These are phyloP conservation scores for Triticum urartu DNA, from an alignment of 176 grass and related monocot genomes.

Conservation along the genomic window DNA sequence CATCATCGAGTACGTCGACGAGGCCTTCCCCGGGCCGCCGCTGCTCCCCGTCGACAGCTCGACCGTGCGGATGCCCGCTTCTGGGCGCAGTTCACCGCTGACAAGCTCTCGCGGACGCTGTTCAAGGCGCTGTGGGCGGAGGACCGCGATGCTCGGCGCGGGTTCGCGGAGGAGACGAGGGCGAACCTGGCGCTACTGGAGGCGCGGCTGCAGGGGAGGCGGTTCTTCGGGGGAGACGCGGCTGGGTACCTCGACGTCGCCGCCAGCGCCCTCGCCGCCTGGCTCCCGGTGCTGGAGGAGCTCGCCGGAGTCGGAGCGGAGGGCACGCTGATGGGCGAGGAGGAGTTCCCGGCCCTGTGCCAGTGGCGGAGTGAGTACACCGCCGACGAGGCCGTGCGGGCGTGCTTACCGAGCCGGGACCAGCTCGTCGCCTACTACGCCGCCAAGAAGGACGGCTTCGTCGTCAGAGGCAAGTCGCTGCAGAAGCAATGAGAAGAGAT, in stretches of 20 bases:
- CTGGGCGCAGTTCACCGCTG: no score
- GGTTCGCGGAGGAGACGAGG: not conserved
- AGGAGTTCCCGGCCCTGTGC: not conserved
- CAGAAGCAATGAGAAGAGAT: not conserved
- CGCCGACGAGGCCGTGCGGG: not conserved
- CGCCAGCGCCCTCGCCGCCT: no score
- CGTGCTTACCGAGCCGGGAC: not conserved
- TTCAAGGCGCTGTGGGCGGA: no score
- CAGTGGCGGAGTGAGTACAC: not conserved
- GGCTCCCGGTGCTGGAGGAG: no score
- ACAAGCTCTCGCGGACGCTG: no score
- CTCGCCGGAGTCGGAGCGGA: no score
- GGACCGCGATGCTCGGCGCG: no score
- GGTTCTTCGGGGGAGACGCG: not conserved
- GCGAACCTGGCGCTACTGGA: not conserved
- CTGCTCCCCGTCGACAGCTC: no score
- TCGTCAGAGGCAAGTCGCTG: not conserved
- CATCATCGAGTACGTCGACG: conserved; percentile 54
- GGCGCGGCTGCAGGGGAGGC: not conserved
- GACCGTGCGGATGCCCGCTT: no score
- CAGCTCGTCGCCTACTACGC: not conserved
- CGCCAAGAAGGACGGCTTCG: not conserved
- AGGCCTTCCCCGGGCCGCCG: not conserved
- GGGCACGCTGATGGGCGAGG: not conserved
- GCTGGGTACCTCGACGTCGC: not conserved